Percentiles rank a stretch among this genome's conserved stretches.
These are phyloP conservation scores for Saccharomyces uvarum DNA, from an alignment of 1,139 yeast genomes.

Conservation along the genomic window DNA sequence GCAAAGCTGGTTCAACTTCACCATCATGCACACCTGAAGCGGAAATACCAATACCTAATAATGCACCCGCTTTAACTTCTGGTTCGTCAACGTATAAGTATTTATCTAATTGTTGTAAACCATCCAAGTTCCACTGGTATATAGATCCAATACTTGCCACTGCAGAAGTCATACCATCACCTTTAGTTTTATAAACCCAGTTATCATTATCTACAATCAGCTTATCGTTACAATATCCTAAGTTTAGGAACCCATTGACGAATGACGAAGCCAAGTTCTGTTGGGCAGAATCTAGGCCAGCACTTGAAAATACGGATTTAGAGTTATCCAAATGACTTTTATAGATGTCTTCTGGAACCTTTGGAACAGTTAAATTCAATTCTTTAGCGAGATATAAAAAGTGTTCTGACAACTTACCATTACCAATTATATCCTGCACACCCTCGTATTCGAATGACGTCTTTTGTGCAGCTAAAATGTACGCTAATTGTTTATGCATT, in stretches of 20 bases:
- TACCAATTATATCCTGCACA: slow-evolving; percentile 81
- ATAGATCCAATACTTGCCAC: slow-evolving; percentile 89
- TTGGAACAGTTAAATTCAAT: slow-evolving; percentile 79
- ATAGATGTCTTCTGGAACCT: slow-evolving; percentile 91
- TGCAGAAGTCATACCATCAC: slow-evolving; percentile 86
- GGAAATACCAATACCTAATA: slow-evolving; percentile 91
- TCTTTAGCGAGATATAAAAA: slow-evolving; percentile 77
- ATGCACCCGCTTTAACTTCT: slow-evolving; percentile 91
- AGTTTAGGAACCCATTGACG: slow-evolving; percentile 83
- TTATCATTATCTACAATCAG: slow-evolving; percentile 69
- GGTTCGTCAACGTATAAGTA: slow-evolving; percentile 80
- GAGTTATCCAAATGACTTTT: slow-evolving; percentile 80
- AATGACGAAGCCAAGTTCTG: slow-evolving; percentile 94
- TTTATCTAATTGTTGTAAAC: slow-evolving; percentile 83
- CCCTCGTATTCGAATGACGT: slow-evolving; percentile 72
- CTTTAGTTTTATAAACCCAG: slow-evolving; percentile 91
- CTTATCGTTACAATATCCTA: slow-evolving; percentile 86
- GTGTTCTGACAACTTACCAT: slow-evolving; percentile 69
- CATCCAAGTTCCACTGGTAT: slow-evolving; percentile 90
- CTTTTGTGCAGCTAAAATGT: slow-evolving; percentile 81
- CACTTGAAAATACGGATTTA: slow-evolving; percentile 42
- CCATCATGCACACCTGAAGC: slow-evolving; percentile 86
- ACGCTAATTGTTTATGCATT: slow-evolving; percentile 83
- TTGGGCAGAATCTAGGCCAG: slow-evolving; percentile 83
- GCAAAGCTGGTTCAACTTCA: slow-evolving; percentile 87